Percentiles rank a stretch among this genome's conserved stretches.
Conservation (phyloP, 2,329 filamentous ascomycete genomes). For the Penicillium sp. region DNA sequence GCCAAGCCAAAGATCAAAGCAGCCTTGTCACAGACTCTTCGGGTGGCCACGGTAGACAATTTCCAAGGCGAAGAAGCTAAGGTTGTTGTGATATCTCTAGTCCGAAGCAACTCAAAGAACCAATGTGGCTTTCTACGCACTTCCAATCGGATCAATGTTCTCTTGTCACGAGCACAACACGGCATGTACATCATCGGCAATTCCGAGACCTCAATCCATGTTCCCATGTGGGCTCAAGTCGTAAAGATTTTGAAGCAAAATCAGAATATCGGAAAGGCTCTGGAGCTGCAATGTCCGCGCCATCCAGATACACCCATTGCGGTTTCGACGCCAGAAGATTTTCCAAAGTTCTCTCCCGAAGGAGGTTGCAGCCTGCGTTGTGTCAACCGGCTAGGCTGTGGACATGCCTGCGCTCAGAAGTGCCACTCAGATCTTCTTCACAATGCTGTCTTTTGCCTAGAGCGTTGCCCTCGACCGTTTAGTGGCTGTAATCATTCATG, state of each 20-base stretch:
- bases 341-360: conserved; percentile 57
- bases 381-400: conserved; percentile 44
- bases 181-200: conserved; percentile 73
- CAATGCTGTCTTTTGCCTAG: conserved; percentile 41
- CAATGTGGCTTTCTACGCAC: conserved; percentile 66
- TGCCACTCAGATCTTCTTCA: conserved; percentile 50
- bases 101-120: conserved; percentile 63
- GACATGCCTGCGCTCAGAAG: conserved; percentile 46
- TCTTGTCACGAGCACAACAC: conserved; percentile 65
- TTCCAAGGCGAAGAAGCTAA: conserved; percentile 77
- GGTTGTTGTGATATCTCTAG: conserved; percentile 67
- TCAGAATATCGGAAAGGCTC: conserved; percentile 50
- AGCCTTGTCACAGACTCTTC: conserved; percentile 50
- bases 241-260: conserved; percentile 51
- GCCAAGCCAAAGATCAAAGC: conserved; percentile 35
- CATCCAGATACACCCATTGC: conserved; percentile 55
- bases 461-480: conserved; percentile 40
- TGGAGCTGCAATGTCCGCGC: conserved; percentile 61
- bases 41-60: conserved; percentile 69
- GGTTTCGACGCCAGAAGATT: conserved; percentile 58
- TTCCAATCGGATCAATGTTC: conserved; percentile 67
- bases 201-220: conserved; percentile 54
- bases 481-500: conserved; percentile 47
- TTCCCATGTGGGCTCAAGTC: conserved; percentile 66
- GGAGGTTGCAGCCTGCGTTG: conserved; percentile 61